A percentile compares a stretch with the other conserved stretches of the same genome.
Evolutionary conservation across 164 flowering plant species (phyloP).

Genomic region (Dillenia suffruticosa): DNA sequence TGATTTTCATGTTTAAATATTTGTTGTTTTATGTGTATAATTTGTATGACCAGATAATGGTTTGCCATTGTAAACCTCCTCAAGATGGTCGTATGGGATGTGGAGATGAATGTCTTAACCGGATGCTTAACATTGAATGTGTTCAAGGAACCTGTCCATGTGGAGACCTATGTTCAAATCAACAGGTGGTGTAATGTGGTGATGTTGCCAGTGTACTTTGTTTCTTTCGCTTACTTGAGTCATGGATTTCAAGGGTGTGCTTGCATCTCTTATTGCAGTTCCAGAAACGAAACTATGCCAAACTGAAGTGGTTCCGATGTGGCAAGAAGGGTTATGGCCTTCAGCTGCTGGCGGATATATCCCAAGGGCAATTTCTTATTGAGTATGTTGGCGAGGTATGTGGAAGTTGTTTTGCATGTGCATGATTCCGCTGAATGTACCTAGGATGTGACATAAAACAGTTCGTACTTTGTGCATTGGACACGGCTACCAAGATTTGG

Average conservation of each 20-base stretch:
- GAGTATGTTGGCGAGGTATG: slow-evolving; percentile 99
- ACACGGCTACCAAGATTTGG: too few species aligned
- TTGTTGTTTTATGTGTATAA: slow-evolving; percentile 8
- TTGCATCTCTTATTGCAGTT: slow-evolving; percentile 50
- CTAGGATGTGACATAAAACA: too few species aligned
- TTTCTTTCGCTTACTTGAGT: neutral
- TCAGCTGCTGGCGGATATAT: slow-evolving; percentile 57
- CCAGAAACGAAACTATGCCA: slow-evolving; percentile 78
- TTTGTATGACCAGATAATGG: slow-evolving; percentile 67
- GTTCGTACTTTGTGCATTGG: too few species aligned
- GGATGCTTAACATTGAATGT: slow-evolving; percentile 97
- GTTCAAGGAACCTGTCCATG: slow-evolving; percentile 91
- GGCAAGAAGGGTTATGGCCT: slow-evolving; percentile 96
- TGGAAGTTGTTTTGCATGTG: neutral
- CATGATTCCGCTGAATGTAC: too few species aligned
- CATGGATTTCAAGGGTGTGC: neutral
- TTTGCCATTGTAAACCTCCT: slow-evolving; percentile 86
- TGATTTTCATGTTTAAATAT: slow-evolving; percentile 1
- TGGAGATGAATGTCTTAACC: slow-evolving; percentile 83
- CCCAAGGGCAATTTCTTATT: slow-evolving; percentile 77
- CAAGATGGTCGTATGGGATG: slow-evolving; percentile 68
- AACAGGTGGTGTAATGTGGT: slow-evolving; percentile 48
- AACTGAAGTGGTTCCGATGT: slow-evolving; percentile 50
- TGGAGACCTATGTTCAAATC: slow-evolving; percentile 90
- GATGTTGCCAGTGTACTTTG: neutral